Conservation (phyloP, 2,329 filamentous ascomycete species). For the Verticillium nubilum region DNA sequence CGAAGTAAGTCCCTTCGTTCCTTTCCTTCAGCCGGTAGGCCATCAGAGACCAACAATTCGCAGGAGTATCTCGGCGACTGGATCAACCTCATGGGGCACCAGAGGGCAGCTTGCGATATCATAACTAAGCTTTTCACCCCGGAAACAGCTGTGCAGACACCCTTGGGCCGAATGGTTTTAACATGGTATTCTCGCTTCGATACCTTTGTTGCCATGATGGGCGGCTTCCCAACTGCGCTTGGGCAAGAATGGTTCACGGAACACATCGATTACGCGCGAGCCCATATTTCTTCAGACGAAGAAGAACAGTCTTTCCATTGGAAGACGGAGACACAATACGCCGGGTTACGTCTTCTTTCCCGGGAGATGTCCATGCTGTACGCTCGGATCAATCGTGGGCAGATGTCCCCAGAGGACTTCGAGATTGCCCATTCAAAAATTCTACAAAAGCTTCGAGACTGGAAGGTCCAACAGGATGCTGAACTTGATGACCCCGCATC, state of each 20-base stretch:
- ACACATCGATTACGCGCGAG: conserved; percentile 56
- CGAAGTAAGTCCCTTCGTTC: conserved; percentile 63
- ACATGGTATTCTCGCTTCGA: conserved; percentile 93
- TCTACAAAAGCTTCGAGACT: conserved; percentile 37
- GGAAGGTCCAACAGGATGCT: conserved; percentile 55
- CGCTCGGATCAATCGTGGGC: conserved; percentile 58
- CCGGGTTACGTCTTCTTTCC: conserved; percentile 65
- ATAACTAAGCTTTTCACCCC: conserved; percentile 74
- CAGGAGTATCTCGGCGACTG: conserved; percentile 95
- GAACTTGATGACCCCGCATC: conserved; percentile 55
- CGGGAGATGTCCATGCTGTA: conserved; percentile 78
- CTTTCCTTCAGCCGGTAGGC: conserved; percentile 5
- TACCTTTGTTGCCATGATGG: conserved; percentile 76
- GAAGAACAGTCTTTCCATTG: conserved; percentile 39
- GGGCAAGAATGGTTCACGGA: conserved; percentile 72
- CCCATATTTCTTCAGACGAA: conserved; percentile 46
- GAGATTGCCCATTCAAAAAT: conserved; percentile 52
- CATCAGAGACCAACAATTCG: conserved; percentile 8
- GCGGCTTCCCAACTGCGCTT: conserved; percentile 68
- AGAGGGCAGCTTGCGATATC: conserved; percentile 81
- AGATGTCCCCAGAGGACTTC: conserved; percentile 62
- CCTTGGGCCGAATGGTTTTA: conserved; percentile 67
- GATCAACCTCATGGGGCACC: conserved; percentile 88
- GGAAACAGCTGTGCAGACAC: conserved; percentile 64
- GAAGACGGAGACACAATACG: conserved; percentile 62